Conservation (phyloP, 192 early-diverging fungal genomes). For the Coemansia sp. region DNA sequence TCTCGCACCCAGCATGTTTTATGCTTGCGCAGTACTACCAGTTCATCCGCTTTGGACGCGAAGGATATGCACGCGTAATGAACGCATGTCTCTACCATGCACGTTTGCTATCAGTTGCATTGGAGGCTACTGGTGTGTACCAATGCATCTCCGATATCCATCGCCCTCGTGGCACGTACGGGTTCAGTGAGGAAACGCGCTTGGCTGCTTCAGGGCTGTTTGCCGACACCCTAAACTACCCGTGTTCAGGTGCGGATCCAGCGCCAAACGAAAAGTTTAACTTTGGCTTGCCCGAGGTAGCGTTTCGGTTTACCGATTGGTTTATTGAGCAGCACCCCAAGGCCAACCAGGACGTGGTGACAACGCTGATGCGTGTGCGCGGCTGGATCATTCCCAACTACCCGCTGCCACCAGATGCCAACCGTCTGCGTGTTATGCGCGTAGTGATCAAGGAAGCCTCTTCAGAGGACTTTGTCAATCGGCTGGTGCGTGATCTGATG, state of each 20-base stretch:
- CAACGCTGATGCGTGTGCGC: slow-evolving; percentile 59
- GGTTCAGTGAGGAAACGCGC: slow-evolving; percentile 32
- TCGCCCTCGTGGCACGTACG: slow-evolving; percentile 49
- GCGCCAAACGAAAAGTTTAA: slow-evolving; percentile 43
- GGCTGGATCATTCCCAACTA: slow-evolving; percentile 81
- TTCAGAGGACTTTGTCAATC: slow-evolving; percentile 55
- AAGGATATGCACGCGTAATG: slow-evolving; percentile 71
- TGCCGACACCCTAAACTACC: neutral
- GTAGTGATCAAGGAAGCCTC: slow-evolving; percentile 66
- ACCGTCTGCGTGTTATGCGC: slow-evolving; percentile 58
- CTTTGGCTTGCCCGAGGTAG: slow-evolving; percentile 60
- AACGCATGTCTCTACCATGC: slow-evolving; percentile 57
- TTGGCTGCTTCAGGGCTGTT: slow-evolving; percentile 33
- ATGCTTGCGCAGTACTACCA: slow-evolving; percentile 85
- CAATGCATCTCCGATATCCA: slow-evolving; percentile 65
- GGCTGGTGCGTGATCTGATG: slow-evolving; percentile 54
- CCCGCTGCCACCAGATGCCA: slow-evolving; percentile 58
- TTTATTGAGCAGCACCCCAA: slow-evolving; percentile 53
- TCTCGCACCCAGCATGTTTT: slow-evolving; percentile 68
- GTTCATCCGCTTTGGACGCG: slow-evolving; percentile 66
- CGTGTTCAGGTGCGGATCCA: slow-evolving; percentile 22
- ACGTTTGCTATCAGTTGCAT: slow-evolving; percentile 53
- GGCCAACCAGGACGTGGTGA: slow-evolving; percentile 62
- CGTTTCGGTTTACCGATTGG: slow-evolving; percentile 61
- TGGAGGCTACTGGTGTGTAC: slow-evolving; percentile 62